These are phyloP conservation scores for Fusarium scirpi DNA, from an alignment of 2,329 filamentous ascomycete genomes.

Conservation along the genomic window DNA sequence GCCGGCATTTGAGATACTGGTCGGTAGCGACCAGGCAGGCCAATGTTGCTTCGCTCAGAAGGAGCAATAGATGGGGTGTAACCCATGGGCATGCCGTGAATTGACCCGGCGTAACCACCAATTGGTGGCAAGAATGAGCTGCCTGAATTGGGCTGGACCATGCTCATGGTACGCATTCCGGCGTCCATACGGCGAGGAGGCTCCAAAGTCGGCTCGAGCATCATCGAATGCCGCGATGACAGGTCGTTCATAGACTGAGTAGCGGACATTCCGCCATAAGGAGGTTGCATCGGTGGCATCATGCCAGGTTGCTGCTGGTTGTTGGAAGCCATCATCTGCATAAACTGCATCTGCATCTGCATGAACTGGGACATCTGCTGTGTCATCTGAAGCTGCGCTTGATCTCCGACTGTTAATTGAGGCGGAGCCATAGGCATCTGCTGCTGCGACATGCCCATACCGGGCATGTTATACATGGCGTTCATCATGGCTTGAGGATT, in stretches of 20 bases:
- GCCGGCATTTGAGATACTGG: slow-evolving; percentile 78
- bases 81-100: slow-evolving; percentile 59
- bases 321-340: slow-evolving; percentile 79
- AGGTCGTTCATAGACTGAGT: slow-evolving; percentile 60
- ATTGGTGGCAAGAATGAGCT: slow-evolving; percentile 67
- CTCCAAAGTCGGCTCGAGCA: slow-evolving; percentile 62
- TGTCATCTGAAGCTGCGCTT: slow-evolving; percentile 82
- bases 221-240: slow-evolving; percentile 59
- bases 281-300: slow-evolving; percentile 46
- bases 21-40: slow-evolving; percentile 88
- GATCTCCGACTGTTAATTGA: slow-evolving; percentile 71
- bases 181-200: slow-evolving; percentile 56
- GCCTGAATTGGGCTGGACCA: slow-evolving; percentile 76
- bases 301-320: slow-evolving; percentile 41
- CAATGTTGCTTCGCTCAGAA: slow-evolving; percentile 94
- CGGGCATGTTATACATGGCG: slow-evolving; percentile 48
- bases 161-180: slow-evolving; percentile 80
- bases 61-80: slow-evolving; percentile 95
- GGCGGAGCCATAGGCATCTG: slow-evolving; percentile 56
- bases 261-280: slow-evolving; percentile 46
- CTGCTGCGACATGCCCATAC: slow-evolving; percentile 47
- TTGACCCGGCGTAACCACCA: slow-evolving; percentile 47
- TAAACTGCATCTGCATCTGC: slow-evolving; percentile 95
- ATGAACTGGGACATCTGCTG: slow-evolving; percentile 89
- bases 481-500: slow-evolving; percentile 60